Evolutionary conservation across 257 asterid species (phyloP).

Genomic region (Solanum dulcamara): DNA sequence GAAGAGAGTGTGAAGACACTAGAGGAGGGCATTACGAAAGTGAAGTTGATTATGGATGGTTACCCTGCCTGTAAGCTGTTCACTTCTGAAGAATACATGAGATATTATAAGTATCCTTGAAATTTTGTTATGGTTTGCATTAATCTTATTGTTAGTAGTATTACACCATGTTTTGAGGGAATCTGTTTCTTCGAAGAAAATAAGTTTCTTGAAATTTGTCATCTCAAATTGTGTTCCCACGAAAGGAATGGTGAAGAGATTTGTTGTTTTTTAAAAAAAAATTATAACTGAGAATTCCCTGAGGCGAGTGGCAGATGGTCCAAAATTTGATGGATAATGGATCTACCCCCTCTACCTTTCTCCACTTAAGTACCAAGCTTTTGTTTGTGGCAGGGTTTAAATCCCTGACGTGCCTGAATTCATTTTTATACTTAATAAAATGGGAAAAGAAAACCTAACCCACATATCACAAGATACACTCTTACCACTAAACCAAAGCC

Average conservation of each 20-base stretch:
- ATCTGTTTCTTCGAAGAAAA: no score
- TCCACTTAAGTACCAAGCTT: background rate
- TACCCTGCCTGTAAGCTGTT: conserved; percentile 2
- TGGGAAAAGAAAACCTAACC: no score
- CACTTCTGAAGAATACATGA: conserved; percentile 10
- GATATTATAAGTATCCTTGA: conserved; percentile 15
- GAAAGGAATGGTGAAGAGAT: background rate
- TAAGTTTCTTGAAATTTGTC: no score
- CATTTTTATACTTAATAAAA: no score
- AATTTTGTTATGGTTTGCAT: background rate
- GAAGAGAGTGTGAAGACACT: conserved; percentile 1
- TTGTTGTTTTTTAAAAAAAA: background rate
- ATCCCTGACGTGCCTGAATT: no score
- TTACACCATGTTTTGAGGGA: background rate
- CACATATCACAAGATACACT: no score
- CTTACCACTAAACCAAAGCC: no score
- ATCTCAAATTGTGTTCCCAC: no score
- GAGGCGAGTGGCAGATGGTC: background rate
- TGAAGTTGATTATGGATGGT: conserved; percentile 5
- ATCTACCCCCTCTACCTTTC: background rate
- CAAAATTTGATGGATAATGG: background rate
- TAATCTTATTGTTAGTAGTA: background rate
- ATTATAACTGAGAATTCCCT: background rate
- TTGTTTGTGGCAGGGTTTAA: no score
- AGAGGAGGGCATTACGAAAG: conserved; percentile 6